These are phyloP conservation scores for Phytopythium oedochilum DNA, from an alignment of 352 stramenopile species.

Conservation along the genomic window DNA sequence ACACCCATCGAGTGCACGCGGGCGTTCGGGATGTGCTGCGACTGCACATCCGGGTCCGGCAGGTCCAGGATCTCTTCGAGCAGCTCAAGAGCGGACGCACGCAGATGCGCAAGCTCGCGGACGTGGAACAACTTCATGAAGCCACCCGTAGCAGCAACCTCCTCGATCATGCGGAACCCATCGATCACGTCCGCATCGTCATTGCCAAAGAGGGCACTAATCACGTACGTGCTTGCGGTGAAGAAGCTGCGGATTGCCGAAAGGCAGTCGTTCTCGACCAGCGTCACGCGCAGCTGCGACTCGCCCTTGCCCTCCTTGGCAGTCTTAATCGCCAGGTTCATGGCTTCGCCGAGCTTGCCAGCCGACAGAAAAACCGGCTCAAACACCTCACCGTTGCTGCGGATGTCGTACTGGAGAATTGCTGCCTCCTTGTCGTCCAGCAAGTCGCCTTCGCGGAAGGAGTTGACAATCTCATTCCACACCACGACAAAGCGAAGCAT, in stretches of 20 bases:
- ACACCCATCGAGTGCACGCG: constrained; percentile 77
- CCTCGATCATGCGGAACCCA: constrained; percentile 73
- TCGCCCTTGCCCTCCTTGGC: constrained; percentile 78
- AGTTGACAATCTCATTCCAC: constrained; percentile 84
- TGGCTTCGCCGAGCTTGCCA: constrained; percentile 75
- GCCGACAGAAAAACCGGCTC: constrained; percentile 84
- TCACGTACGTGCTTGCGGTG: constrained; percentile 72
- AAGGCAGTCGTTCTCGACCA: constrained; percentile 80
- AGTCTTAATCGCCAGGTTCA: constrained; percentile 61
- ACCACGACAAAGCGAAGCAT: constrained; percentile 80
- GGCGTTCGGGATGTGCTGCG: constrained; percentile 56
- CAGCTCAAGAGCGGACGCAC: constrained; percentile 60
- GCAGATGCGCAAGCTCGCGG: constrained; percentile 53
- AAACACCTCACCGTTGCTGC: constrained; percentile 81
- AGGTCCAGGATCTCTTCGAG: constrained; percentile 79
- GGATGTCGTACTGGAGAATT: constrained; percentile 82
- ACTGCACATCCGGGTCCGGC: constrained; percentile 68
- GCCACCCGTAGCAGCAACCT: constrained; percentile 49
- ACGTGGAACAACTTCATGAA: constrained; percentile 83
- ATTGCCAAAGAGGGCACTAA: constrained; percentile 64
- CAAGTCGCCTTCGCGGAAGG: constrained; percentile 67
- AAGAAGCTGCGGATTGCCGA: constrained; percentile 83
- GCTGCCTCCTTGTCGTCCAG: constrained; percentile 75
- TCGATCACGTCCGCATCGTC: constrained; percentile 80
- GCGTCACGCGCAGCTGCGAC: constrained; percentile 65